These are phyloP conservation scores for Eimeria falciformis DNA, from an alignment of 169 alveolate genomes.

Conservation along the genomic window DNA sequence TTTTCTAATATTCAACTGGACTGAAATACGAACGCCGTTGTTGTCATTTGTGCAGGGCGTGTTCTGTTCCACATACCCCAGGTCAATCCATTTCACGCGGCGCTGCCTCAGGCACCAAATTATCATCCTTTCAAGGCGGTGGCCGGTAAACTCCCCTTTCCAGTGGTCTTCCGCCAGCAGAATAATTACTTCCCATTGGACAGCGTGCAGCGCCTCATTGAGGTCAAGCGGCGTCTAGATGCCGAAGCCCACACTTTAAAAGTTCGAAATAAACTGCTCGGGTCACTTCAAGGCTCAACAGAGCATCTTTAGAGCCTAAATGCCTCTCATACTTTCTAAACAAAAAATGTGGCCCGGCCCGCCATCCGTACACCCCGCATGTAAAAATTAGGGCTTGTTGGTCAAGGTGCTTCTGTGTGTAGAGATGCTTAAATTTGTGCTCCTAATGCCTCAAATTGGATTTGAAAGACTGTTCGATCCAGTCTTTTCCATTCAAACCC, in stretches of 20 bases:
- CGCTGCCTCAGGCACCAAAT: slow-evolving; percentile 63
- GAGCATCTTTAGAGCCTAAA: too few species aligned
- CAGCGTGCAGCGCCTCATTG: slow-evolving; percentile 34
- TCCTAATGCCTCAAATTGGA: too few species aligned
- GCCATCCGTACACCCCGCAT: too few species aligned
- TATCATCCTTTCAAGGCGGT: slow-evolving; percentile 49
- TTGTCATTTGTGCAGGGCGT: slow-evolving; percentile 51
- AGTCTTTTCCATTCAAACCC: too few species aligned
- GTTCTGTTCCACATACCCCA: slow-evolving; percentile 72
- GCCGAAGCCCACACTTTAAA: not conserved
- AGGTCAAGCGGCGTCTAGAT: slow-evolving; percentile 8
- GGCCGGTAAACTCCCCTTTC: slow-evolving; percentile 70
- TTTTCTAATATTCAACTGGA: too few species aligned
- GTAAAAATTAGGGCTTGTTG: too few species aligned
- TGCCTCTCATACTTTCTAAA: too few species aligned
- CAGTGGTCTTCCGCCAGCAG: slow-evolving; percentile 70
- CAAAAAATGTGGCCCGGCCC: too few species aligned
- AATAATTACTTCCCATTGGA: slow-evolving; percentile 62
- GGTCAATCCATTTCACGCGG: slow-evolving; percentile 53
- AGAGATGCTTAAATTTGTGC: too few species aligned
- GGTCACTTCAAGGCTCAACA: not conserved
- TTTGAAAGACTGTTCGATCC: too few species aligned
- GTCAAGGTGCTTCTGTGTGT: too few species aligned
- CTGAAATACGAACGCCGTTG: too few species aligned
- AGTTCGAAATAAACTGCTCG: slow-evolving; percentile 9